Evolutionary conservation across 768 basidiomycete genomes (phyloP).

Genomic region (Tricholoma sp.): DNA sequence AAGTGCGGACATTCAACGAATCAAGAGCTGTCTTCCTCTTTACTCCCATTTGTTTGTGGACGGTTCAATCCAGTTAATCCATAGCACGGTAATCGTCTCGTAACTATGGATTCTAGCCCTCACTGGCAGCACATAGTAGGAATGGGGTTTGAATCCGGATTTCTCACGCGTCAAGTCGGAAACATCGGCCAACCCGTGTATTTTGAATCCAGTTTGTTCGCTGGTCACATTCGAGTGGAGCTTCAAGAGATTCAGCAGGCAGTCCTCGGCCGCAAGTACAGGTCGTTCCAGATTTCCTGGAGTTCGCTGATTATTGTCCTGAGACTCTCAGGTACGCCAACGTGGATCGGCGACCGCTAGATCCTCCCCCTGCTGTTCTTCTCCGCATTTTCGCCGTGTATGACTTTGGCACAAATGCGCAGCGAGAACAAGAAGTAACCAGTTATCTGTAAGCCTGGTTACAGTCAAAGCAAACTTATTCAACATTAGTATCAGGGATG

Average conservation of each 20-base stretch:
- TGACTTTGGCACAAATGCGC: slow-evolving; percentile 30
- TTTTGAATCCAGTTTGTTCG: slow-evolving; percentile 42
- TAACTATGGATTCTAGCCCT: neutral
- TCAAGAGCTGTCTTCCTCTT: neutral
- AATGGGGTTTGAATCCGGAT: neutral
- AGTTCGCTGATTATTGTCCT: slow-evolving; percentile 1
- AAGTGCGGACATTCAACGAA: neutral
- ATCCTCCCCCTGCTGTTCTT: slow-evolving; percentile 56
- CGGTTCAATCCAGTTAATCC: neutral
- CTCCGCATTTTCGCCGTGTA: slow-evolving; percentile 47
- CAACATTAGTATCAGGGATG: slow-evolving; percentile 30
- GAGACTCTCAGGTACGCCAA: slow-evolving; percentile 42
- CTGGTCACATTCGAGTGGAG: slow-evolving; percentile 44
- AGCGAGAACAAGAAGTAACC: slow-evolving; percentile 44
- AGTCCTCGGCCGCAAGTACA: slow-evolving; percentile 59
- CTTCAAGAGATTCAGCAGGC: slow-evolving; percentile 63
- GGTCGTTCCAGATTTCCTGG: slow-evolving; percentile 14
- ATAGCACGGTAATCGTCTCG: neutral
- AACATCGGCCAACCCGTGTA: neutral
- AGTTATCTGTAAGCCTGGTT: slow-evolving; percentile 40
- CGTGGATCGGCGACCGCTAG: slow-evolving; percentile 62
- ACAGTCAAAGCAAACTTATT: slow-evolving; percentile 4
- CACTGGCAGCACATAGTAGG: too few relatives aligned
- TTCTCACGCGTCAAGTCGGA: neutral
- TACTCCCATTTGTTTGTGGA: neutral